These are phyloP conservation scores for Ophiostoma ips DNA, from an alignment of 2,329 filamentous ascomycete genomes.

Conservation along the genomic window DNA sequence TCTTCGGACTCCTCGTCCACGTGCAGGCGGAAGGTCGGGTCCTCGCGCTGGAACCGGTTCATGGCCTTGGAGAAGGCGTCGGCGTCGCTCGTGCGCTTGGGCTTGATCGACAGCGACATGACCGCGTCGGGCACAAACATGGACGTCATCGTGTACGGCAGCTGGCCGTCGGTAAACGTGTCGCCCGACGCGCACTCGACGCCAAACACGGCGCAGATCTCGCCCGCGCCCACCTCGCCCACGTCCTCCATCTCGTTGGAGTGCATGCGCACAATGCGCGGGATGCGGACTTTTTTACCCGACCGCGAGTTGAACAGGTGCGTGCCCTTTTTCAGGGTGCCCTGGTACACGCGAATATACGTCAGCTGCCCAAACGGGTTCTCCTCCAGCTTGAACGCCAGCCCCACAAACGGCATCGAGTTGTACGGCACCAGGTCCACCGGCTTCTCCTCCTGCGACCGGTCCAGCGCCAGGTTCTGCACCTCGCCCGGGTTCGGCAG, in stretches of 20 bases:
- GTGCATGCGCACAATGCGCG: constrained; percentile 97
- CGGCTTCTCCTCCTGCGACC: constrained; percentile 58
- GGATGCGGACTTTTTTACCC: constrained; percentile 92
- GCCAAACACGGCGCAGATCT: constrained; percentile 97
- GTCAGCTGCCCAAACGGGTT: constrained; percentile 97
- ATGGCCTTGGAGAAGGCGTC: constrained; percentile 97
- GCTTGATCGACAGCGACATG: constrained; percentile 94
- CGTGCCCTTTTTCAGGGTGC: constrained; percentile 71
- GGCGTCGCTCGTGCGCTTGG: constrained; percentile 82
- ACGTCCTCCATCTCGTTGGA: constrained; percentile 99
- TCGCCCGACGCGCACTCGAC: constrained; percentile 96
- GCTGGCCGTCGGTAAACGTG: constrained; percentile 86
- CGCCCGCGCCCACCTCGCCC: constrained; percentile 78
- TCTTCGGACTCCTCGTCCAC: constrained; percentile 88
- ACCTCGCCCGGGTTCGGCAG: constrained; percentile 85
- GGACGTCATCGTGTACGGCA: constrained; percentile 91
- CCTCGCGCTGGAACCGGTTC: constrained; percentile 95
- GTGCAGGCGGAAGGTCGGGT: constrained; percentile 91
- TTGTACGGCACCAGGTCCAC: constrained; percentile 90
- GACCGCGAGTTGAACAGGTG: constrained; percentile 89
- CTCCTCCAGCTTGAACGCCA: constrained; percentile 98
- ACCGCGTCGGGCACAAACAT: constrained; percentile 98
- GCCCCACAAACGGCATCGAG: constrained; percentile 80
- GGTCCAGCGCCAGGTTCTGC: constrained; percentile 78
- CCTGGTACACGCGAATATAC: constrained; percentile 97